Conservation (phyloP, 2,329 filamentous ascomycete genomes). For the Talaromyces albobiverticillius region DNA sequence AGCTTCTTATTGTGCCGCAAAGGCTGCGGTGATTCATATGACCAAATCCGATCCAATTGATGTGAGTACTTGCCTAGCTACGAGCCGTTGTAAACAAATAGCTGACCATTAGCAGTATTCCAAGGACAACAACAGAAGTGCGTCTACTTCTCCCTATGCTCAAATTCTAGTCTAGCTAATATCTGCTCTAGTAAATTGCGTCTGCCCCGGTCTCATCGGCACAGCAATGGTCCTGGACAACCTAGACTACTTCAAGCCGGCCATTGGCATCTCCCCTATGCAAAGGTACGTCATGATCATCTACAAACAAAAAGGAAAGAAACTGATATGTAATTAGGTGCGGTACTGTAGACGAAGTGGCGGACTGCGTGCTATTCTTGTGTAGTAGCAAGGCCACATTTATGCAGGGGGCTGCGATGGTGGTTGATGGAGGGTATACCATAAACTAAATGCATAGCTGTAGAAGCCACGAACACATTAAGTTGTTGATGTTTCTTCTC, state of each 20-base stretch:
- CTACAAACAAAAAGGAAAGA: neutral
- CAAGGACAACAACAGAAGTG: neutral
- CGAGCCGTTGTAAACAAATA: neutral
- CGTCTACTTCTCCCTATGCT: neutral
- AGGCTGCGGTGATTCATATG: neutral
- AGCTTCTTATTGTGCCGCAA: neutral
- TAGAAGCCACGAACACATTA: no score
- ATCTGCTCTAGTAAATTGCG: neutral
- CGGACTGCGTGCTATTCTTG: neutral
- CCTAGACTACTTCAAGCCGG: neutral
- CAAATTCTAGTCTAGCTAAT: no score
- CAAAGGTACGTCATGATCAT: neutral
- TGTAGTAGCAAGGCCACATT: neutral
- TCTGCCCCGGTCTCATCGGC: neutral
- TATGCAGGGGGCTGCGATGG: neutral
- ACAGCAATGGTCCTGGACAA: neutral
- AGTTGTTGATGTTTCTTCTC: constrained; percentile 32
- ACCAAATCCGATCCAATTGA: neutral
- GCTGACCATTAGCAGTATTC: neutral
- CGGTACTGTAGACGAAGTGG: neutral
- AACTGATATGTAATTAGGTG: neutral
- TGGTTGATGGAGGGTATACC: neutral
- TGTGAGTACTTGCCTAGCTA: neutral
- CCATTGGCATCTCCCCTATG: neutral
- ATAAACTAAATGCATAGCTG: neutral